Conservation (phyloP, 2,329 filamentous ascomycete genomes). For the Pestalotiopsis sp. region DNA sequence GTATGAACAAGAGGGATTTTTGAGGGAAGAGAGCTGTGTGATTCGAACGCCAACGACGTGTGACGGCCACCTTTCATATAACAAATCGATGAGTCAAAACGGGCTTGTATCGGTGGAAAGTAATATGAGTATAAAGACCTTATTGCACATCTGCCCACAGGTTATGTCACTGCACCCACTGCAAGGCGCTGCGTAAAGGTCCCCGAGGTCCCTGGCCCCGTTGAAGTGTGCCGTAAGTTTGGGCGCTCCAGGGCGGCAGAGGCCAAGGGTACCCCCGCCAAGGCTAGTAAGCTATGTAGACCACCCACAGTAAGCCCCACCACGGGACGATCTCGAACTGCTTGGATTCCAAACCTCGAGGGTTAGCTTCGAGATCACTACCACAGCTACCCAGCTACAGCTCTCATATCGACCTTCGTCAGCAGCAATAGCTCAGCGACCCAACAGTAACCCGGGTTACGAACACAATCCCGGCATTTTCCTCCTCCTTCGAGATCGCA, state of each 20-base stretch:
- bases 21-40: background rate
- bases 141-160: background rate
- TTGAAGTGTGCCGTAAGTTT: background rate
- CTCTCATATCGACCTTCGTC: background rate
- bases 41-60: background rate
- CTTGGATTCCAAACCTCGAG: background rate
- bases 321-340: background rate
- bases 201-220: background rate
- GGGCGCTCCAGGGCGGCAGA: background rate
- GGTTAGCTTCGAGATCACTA: background rate
- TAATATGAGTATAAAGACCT: background rate
- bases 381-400: background rate
- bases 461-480: background rate
- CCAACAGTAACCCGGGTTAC: constrained; percentile 1
- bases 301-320: constrained; percentile 8
- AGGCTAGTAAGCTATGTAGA: background rate
- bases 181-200: background rate
- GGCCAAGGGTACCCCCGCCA: background rate
- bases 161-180: background rate
- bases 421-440: background rate
- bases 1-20: background rate
- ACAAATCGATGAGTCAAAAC: background rate
- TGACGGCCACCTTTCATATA: background rate
- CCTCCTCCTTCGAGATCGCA: background rate
- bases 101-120: background rate